phyloP scores from a whole-genome alignment of 768 basidiomycete genomes.

The Sistotremastrum niveocremeum region DNA sequence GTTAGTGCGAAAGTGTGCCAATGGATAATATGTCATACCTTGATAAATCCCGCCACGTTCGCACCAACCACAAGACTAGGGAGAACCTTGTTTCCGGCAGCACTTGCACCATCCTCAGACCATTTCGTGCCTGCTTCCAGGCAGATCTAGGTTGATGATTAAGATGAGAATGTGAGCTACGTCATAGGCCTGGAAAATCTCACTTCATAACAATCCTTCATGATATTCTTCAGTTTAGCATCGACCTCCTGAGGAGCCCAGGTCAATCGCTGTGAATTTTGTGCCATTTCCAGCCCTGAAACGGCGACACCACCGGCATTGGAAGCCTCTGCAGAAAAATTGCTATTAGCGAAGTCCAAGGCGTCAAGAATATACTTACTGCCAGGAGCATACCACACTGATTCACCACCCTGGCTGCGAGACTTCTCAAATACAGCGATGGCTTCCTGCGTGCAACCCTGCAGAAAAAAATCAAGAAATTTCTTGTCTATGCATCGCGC shows the following conservation, averaged over 20 bases:
- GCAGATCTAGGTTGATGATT: slow-evolving; percentile 27
- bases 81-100: slow-evolving; percentile 20
- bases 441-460: slow-evolving; percentile 59
- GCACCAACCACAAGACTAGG: slow-evolving; percentile 49
- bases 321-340: slow-evolving; percentile 26
- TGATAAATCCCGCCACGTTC: slow-evolving; percentile 62
- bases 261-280: slow-evolving; percentile 54
- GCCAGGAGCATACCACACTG: slow-evolving; percentile 63
- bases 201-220: slow-evolving; percentile 47
- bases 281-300: slow-evolving; percentile 69
- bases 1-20: background rate
- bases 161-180: slow-evolving; percentile 1
- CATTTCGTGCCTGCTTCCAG: slow-evolving; percentile 43
- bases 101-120: slow-evolving; percentile 30
- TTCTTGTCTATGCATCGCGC: background rate
- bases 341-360: slow-evolving; percentile 1
- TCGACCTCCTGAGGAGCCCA: slow-evolving; percentile 58
- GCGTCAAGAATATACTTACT: slow-evolving; percentile 26
- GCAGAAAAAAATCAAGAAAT: slow-evolving; percentile 1
- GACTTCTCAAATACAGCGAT: slow-evolving; percentile 57
- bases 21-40: slow-evolving; percentile 19
- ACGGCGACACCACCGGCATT: slow-evolving; percentile 70
- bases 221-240: slow-evolving; percentile 53
- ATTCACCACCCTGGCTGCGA: slow-evolving; percentile 32
- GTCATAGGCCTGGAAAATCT: slow-evolving; percentile 6